These are phyloP conservation scores for Stereum hirsutum DNA, from an alignment of 1,284 basidiomycete genomes.

Conservation along the genomic window DNA sequence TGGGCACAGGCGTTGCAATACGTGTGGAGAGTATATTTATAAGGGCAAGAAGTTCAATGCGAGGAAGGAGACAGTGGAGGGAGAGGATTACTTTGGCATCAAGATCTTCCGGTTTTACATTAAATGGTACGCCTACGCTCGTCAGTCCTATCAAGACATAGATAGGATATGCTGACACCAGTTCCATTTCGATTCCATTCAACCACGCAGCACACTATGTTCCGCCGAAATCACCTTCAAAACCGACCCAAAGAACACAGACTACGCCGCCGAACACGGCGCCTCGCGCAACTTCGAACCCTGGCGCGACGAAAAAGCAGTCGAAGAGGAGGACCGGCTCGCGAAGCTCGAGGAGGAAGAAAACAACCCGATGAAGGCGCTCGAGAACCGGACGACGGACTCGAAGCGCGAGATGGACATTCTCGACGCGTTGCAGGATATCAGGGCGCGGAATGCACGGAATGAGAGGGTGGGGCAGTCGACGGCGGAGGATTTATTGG, in stretches of 20 bases:
- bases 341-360: constrained; percentile 80
- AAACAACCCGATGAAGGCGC: constrained; percentile 93
- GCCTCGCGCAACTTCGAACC: constrained; percentile 93
- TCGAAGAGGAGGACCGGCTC: constrained; percentile 68
- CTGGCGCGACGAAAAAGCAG: constrained; percentile 73
- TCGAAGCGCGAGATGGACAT: constrained; percentile 98
- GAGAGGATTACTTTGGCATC: constrained; percentile 97
- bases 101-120: constrained; percentile 89
- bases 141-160: background rate
- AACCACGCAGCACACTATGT: constrained; percentile 64
- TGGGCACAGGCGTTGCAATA: constrained; percentile 77
- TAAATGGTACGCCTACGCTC: constrained; percentile 49
- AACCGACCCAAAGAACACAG: constrained; percentile 97
- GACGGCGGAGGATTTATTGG: constrained; percentile 55
- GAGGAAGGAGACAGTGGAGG: constrained; percentile 94
- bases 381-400: constrained; percentile 88
- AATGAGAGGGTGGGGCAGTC: constrained; percentile 73
- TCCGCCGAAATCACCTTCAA: constrained; percentile 99
- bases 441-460: constrained; percentile 87
- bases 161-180: no score
- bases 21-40: constrained; percentile 97
- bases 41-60: constrained; percentile 99
- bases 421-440: constrained; percentile 92
- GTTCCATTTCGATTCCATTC: no score
- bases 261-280: constrained; percentile 88